A percentile compares a stretch with the other conserved stretches of the same genome.
These are phyloP conservation scores for Pyrus communis DNA, from an alignment of 306 rosid genomes.

Conservation along the genomic window DNA sequence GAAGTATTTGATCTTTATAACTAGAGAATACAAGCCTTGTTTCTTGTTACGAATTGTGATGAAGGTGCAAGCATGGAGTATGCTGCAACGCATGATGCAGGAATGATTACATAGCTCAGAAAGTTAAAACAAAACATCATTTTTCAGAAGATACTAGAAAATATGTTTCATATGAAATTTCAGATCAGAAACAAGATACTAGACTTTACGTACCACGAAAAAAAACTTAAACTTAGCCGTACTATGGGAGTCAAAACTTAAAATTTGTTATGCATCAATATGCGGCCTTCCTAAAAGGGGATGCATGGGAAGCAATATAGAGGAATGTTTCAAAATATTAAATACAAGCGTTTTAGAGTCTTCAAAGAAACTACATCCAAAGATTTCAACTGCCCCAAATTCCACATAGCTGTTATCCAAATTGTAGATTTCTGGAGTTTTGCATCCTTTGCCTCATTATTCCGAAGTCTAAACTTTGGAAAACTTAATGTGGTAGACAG, in stretches of 20 bases:
- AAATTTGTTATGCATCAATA: background rate
- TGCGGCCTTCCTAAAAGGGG: background rate
- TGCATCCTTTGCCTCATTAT: constrained; percentile 12
- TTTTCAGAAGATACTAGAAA: background rate
- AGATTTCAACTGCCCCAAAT: background rate
- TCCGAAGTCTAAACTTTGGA: constrained; percentile 9
- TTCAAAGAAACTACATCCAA: background rate
- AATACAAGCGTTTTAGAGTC: background rate
- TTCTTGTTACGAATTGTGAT: background rate
- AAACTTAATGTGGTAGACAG: constrained; percentile 6
- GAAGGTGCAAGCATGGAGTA: background rate
- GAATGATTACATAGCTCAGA: background rate
- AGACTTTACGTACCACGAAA: background rate
- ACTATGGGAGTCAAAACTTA: background rate
- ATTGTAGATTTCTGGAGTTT: background rate
- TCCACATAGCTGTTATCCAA: background rate
- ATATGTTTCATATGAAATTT: background rate
- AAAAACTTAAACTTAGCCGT: background rate
- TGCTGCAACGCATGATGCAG: background rate
- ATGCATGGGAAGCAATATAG: background rate
- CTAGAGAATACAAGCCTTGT: background rate
- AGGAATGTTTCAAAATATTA: background rate
- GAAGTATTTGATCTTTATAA: background rate
- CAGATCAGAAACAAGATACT: background rate
- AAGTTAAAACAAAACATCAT: background rate